Evolutionary conservation across 108 stramenopile species (phyloP).

Genomic region (Mayamaea pseudoterrestris): DNA sequence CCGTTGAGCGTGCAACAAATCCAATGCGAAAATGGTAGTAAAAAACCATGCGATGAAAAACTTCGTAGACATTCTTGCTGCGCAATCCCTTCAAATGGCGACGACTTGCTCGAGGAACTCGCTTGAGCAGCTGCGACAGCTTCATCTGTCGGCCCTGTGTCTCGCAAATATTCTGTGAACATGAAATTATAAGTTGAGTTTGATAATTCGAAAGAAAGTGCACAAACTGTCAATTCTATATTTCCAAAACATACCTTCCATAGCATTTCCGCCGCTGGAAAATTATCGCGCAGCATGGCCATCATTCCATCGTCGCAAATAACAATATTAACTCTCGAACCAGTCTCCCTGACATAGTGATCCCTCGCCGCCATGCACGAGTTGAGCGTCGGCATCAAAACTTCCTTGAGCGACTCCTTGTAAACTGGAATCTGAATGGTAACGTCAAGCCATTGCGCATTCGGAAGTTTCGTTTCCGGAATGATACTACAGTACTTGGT

Average conservation of each 20-base stretch:
- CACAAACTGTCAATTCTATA: too few relatives aligned
- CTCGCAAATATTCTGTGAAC: constrained; percentile 20
- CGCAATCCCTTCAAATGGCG: constrained; percentile 34
- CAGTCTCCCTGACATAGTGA: constrained; percentile 18
- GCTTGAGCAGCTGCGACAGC: constrained; percentile 23
- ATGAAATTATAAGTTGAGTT: too few relatives aligned
- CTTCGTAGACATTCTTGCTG: constrained; percentile 36
- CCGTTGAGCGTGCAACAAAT: constrained; percentile 33
- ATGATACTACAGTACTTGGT: constrained; percentile 39
- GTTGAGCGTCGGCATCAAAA: constrained; percentile 32
- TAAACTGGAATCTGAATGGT: constrained; percentile 44
- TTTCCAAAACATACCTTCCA: constrained; percentile 28
- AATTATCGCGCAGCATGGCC: constrained; percentile 31
- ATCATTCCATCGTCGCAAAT: constrained; percentile 46
- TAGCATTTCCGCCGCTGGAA: constrained; percentile 43
- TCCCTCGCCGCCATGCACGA: constrained; percentile 26
- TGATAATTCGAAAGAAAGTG: too few relatives aligned
- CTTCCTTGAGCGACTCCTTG: constrained; percentile 33
- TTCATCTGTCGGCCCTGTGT: constrained; percentile 25
- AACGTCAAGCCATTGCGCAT: constrained; percentile 21
- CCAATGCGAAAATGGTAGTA: constrained; percentile 44
- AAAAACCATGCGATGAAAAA: constrained; percentile 40
- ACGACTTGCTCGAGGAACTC: constrained; percentile 28
- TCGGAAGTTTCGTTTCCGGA: constrained; percentile 27
- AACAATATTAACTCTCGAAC: constrained; percentile 29